Evolutionary conservation across 140 eudicot genomes (phyloP).

Genomic region (Cichorium intybus): DNA sequence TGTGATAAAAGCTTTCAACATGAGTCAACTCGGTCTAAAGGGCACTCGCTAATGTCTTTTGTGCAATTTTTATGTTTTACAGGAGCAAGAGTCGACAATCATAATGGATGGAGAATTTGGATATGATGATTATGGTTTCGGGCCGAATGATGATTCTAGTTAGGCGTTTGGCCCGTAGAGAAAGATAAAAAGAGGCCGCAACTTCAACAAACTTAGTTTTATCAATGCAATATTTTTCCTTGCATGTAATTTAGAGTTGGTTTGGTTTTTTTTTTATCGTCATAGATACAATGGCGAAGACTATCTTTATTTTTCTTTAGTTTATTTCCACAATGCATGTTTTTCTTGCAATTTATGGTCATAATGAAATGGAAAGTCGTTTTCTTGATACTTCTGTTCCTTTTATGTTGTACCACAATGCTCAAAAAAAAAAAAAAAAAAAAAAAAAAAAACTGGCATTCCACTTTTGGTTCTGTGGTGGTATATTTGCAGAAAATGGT

Average conservation of each 20-base stretch:
- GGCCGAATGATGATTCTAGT: constrained; percentile 29
- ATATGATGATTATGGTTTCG: constrained; percentile 52
- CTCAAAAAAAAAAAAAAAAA: too few species aligned
- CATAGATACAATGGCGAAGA: constrained; percentile 13
- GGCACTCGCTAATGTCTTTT: background rate
- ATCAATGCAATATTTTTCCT: constrained; percentile 27
- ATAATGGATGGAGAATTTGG: constrained; percentile 45
- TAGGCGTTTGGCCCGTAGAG: constrained; percentile 15
- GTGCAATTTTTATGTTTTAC: background rate
- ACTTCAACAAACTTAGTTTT: constrained; percentile 19
- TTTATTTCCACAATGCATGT: background rate
- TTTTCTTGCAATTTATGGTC: constrained; percentile 2
- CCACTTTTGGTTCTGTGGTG: too few species aligned
- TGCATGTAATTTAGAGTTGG: constrained; percentile 27
- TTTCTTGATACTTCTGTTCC: background rate
- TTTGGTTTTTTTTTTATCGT: constrained; percentile 9
- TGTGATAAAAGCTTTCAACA: background rate
- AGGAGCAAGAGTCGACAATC: constrained; percentile 51
- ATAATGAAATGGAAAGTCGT: background rate
- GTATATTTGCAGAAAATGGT: background rate
- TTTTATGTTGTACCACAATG: background rate
- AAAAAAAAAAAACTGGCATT: too few species aligned
- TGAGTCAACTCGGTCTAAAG: background rate
- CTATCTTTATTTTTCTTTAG: background rate
- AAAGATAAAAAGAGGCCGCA: constrained; percentile 24